Evolutionary conservation across 176 grass and related monocot species (phyloP).

Genomic region (Microstegium vimineum): DNA sequence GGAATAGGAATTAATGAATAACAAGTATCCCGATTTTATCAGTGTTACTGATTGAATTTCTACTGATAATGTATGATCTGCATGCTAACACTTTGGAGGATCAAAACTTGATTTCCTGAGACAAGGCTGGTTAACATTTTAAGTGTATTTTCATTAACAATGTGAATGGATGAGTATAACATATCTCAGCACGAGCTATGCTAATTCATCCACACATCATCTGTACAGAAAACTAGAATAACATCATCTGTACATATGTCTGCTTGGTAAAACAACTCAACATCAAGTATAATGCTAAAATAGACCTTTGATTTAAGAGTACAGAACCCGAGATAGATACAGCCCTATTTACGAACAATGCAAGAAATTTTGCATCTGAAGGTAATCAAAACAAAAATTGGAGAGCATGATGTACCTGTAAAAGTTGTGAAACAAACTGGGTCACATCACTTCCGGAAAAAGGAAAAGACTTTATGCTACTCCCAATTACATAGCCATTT

Average conservation of each 20-base stretch:
- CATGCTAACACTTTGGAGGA: not conserved
- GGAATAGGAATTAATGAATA: not conserved
- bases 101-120: not conserved
- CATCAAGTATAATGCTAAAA: slow-evolving; percentile 2
- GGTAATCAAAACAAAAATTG: slow-evolving; percentile 11
- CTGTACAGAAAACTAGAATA: not conserved
- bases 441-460: slow-evolving; percentile 80
- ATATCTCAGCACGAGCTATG: not conserved
- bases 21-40: slow-evolving; percentile 11
- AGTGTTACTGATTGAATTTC: slow-evolving; percentile 7
- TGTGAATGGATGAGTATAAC: not conserved
- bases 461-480: slow-evolving; percentile 97
- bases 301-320: slow-evolving; percentile 21
- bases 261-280: not conserved
- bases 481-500: slow-evolving; percentile 96
- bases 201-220: not conserved
- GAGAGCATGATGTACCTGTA: slow-evolving; percentile 56
- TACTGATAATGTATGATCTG: not conserved
- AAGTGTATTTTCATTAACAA: not conserved
- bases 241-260: not conserved
- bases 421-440: slow-evolving; percentile 81
- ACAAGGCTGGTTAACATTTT: slow-evolving; percentile 1
- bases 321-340: not conserved
- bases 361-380: not conserved
- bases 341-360: slow-evolving; percentile 19